A percentile compares a stretch with the other conserved stretches of the same genome.
These are phyloP conservation scores for Colletotrichum tamarilloi DNA, from an alignment of 2,329 filamentous ascomycete species.

Conservation along the genomic window DNA sequence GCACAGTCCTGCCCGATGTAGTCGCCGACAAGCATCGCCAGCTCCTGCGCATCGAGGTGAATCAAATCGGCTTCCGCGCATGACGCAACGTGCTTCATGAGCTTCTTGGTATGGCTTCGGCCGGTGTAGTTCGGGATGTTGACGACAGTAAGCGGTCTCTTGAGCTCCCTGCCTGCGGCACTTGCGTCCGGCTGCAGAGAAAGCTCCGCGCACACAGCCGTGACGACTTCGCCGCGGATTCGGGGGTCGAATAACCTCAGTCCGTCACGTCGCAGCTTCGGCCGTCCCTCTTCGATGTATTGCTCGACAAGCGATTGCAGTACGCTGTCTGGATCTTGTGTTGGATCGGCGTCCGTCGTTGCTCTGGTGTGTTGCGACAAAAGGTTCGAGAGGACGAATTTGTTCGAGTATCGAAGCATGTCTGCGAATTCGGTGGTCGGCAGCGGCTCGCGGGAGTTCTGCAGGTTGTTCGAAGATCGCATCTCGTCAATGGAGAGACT, in stretches of 20 bases:
- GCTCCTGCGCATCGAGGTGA: constrained; percentile 73
- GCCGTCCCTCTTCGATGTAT: constrained; percentile 31
- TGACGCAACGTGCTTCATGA: constrained; percentile 73
- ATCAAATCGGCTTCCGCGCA: constrained; percentile 75
- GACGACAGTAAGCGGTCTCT: constrained; percentile 48
- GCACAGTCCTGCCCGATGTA: constrained; percentile 74
- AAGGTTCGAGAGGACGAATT: constrained; percentile 28
- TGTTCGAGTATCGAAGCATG: constrained; percentile 32
- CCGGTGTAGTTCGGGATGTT: constrained; percentile 49
- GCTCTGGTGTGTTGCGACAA: constrained; percentile 31
- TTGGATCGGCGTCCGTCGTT: neutral
- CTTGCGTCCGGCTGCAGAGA: constrained; percentile 37
- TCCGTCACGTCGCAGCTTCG: constrained; percentile 19
- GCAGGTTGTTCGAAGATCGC: constrained; percentile 23
- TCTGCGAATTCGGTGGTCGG: constrained; percentile 33
- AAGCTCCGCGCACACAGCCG: constrained; percentile 47
- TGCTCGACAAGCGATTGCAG: constrained; percentile 26
- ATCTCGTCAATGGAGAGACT: constrained; percentile 32
- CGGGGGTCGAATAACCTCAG: constrained; percentile 27
- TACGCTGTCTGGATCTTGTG: constrained; percentile 1
- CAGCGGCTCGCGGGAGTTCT: constrained; percentile 25
- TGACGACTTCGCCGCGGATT: constrained; percentile 42
- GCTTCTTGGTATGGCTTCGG: constrained; percentile 29
- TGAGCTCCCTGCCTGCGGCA: constrained; percentile 38
- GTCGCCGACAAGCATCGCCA: constrained; percentile 75